Evolutionary conservation across 305 asterid species (phyloP), one percentile per base, ranked within the genome.

Genomic region (Fraxinus sp.): DNA sequence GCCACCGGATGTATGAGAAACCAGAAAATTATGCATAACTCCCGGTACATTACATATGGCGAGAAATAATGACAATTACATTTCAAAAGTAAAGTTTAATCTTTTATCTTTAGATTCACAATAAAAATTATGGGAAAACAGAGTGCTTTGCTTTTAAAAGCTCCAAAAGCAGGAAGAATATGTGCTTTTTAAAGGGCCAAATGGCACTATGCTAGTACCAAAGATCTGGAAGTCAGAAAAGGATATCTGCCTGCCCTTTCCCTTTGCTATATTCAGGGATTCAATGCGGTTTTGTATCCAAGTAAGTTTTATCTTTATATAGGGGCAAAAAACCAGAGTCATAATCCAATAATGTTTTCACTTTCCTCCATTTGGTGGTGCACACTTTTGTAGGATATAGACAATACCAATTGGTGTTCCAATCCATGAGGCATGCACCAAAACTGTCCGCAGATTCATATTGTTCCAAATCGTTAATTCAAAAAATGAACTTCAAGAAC

Each of bases 31-130:
- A 52, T 72, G 41, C 73, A 64, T 9, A 49, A 36, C 75, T 68
- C 59, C 35, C 22, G 36, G 22, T 73, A 82, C 73, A 11, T 55
- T 30, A 81, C 83, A 62, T 66, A 76, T 22, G 39, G 32, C 37
- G 75, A 81, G 4, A 24, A 66, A 66, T 66, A 7, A 78, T 74
- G 77, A 0, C 13, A 83, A 52, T 76, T 80, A 80, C 82, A 28
- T 76, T 41, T 70, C n/a, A 26, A 41, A 28, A 18, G 73, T 70
- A 66, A 78, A 64, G 79, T 83, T 39, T 74, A 77, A 68, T 57
- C 66, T 16, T 10, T 78, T 72, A 43, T 64, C 74, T 77, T 2
- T 3, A 33, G 74, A 32, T 52, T 22, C 36, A 2, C 72, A 33
- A 20, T 62, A 9, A 64, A 62, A 24, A 8, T 83, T 75, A 5